Conservation (phyloP, 768 basidiomycete species). For the Termitomyces sp. region DNA sequence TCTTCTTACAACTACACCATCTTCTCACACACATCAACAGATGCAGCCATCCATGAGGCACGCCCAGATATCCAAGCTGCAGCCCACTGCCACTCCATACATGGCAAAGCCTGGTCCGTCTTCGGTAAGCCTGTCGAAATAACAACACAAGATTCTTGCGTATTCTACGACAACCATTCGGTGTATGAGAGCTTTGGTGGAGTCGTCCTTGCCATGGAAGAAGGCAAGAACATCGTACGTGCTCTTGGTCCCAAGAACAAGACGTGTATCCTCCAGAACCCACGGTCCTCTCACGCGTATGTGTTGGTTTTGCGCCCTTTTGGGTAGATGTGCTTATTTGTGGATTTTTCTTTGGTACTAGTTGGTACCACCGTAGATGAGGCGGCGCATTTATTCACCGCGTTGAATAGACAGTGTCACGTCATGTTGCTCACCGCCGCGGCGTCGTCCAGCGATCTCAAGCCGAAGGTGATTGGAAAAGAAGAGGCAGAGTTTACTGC, state of each 20-base stretch:
- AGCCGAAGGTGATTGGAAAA: slow-evolving; percentile 19
- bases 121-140: slow-evolving; percentile 40
- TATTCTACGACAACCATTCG: slow-evolving; percentile 39
- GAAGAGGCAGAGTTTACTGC: slow-evolving; percentile 24
- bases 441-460: slow-evolving; percentile 27
- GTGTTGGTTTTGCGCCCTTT: neutral
- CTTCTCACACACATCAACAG: neutral
- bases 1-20: neutral
- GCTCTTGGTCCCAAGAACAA: slow-evolving; percentile 36
- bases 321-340: neutral
- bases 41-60: slow-evolving; percentile 41
- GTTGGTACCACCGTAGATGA: slow-evolving; percentile 40
- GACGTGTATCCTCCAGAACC: slow-evolving; percentile 40
- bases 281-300: slow-evolving; percentile 34
- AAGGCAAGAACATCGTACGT: slow-evolving; percentile 41
- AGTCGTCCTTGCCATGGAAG: slow-evolving; percentile 41
- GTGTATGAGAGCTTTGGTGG: slow-evolving; percentile 46
- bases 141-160: slow-evolving; percentile 41
- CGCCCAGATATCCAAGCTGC: slow-evolving; percentile 45
- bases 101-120: slow-evolving; percentile 47
- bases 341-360: slow-evolving; percentile 10
- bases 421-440: slow-evolving; percentile 43
- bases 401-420: slow-evolving; percentile 43
- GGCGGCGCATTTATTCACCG: slow-evolving; percentile 37
- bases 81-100: slow-evolving; percentile 44